Conservation (phyloP, 441 rosid species). For the Populus tomentosa region DNA sequence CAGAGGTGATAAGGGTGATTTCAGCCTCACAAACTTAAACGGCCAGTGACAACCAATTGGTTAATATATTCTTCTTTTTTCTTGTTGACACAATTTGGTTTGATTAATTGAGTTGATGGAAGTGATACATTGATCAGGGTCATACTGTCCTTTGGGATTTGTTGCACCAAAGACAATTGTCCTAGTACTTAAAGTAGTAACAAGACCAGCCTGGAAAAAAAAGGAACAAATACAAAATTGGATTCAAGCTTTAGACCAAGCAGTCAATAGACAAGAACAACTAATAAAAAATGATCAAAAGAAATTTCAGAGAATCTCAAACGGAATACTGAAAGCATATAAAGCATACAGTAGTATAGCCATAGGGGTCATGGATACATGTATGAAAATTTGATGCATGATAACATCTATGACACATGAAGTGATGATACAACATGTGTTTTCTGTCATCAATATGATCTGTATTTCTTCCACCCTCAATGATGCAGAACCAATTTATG, state of each 20-base stretch:
- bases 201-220: slow-evolving; percentile 84
- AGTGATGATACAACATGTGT: neutral
- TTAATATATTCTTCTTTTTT: neutral
- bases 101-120: neutral
- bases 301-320: neutral
- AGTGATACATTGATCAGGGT: slow-evolving; percentile 87
- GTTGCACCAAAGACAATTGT: slow-evolving; percentile 95
- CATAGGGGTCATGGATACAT: neutral
- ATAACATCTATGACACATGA: neutral
- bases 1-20: neutral
- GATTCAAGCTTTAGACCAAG: slow-evolving; percentile 3
- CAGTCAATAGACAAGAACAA: neutral
- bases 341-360: neutral
- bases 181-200: slow-evolving; percentile 84
- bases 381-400: neutral
- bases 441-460: neutral
- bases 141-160: slow-evolving; percentile 98
- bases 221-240: neutral
- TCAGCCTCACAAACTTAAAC: neutral
- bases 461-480: neutral
- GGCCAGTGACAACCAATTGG: neutral
- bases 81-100: neutral
- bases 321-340: neutral
- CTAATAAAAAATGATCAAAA: neutral
- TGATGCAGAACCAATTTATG: neutral